A percentile compares a stretch with the other conserved stretches of the same genome.
phyloP scores from a whole-genome alignment of 257 asterid genomes.

The Perilla frutescens region DNA sequence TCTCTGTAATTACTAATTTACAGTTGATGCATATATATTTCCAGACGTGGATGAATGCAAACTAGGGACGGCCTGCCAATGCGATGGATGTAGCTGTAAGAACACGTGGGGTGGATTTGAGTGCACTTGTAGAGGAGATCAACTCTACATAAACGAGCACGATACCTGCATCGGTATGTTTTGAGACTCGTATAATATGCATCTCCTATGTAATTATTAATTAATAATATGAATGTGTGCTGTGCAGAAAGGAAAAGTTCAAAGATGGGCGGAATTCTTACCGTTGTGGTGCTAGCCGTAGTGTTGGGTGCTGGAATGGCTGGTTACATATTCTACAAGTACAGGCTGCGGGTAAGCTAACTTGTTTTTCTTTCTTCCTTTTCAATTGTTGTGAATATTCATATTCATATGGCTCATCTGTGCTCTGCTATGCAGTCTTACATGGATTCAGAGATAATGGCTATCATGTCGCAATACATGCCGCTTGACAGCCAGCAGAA shows the following conservation, averaged over 20 bases:
- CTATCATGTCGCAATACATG: constrained; percentile 97
- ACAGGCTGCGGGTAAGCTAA: constrained; percentile 75
- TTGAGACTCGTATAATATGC: no score
- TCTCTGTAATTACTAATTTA: background rate
- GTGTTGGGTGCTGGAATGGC: constrained; percentile 59
- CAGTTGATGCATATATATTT: background rate
- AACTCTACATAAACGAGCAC: constrained; percentile 77
- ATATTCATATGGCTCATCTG: background rate
- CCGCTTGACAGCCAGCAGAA: constrained; percentile 84
- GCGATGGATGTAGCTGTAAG: constrained; percentile 86
- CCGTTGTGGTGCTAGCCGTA: constrained; percentile 57
- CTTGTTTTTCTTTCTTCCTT: background rate
- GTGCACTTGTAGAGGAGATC: constrained; percentile 69
- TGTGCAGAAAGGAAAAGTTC: constrained; percentile 72
- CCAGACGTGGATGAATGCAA: constrained; percentile 90
- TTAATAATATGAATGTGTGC: constrained; percentile 25
- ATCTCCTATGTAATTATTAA: no score
- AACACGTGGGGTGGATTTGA: constrained; percentile 87
- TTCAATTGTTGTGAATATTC: background rate
- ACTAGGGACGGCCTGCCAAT: constrained; percentile 64
- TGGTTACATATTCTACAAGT: constrained; percentile 89
- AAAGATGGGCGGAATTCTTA: constrained; percentile 57
- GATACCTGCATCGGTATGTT: constrained; percentile 81
- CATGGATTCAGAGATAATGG: constrained; percentile 98
- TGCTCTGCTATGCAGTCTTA: constrained; percentile 62